phyloP scores from a whole-genome alignment of 805 yeast genomes.

The Candida nanaspora region DNA sequence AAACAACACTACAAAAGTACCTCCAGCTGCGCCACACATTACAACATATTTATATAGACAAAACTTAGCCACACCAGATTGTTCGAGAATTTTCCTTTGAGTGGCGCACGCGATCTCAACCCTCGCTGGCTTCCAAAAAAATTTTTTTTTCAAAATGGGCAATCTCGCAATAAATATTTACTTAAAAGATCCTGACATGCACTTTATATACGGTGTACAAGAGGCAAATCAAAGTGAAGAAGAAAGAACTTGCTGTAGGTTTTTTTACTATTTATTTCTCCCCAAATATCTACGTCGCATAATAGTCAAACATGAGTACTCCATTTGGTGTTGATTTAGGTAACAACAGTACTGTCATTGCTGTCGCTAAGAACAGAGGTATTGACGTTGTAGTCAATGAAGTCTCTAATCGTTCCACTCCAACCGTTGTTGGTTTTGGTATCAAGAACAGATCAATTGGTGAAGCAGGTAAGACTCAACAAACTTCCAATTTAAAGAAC shows the following conservation, averaged over 20 bases:
- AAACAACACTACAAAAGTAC: no score
- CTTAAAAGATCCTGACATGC: no score
- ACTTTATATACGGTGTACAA: no score
- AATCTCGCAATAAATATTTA: no score
- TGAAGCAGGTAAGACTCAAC: slow-evolving; percentile 93
- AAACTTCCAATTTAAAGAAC: slow-evolving; percentile 92
- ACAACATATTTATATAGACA: no score
- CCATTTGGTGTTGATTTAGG: slow-evolving; percentile 99
- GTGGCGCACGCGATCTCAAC: not conserved
- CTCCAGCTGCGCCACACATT: no score
- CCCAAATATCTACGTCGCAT: not conserved
- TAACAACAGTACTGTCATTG: slow-evolving; percentile 87
- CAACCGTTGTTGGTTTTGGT: slow-evolving; percentile 85
- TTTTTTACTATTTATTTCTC: not conserved
- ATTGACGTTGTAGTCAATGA: slow-evolving; percentile 97
- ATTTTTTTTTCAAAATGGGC: not conserved
- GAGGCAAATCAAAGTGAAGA: no score
- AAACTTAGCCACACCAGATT: not conserved
- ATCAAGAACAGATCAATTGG: slow-evolving; percentile 85
- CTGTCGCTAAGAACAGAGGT: slow-evolving; percentile 97
- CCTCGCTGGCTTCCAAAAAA: no score
- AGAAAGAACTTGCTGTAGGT: not conserved
- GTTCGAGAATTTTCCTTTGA: not conserved
- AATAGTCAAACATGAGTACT: slow-evolving; percentile 58
- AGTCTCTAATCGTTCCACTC: slow-evolving; percentile 96